These are phyloP conservation scores for Fabrea salina DNA, from an alignment of 169 alveolate species.

Conservation along the genomic window DNA sequence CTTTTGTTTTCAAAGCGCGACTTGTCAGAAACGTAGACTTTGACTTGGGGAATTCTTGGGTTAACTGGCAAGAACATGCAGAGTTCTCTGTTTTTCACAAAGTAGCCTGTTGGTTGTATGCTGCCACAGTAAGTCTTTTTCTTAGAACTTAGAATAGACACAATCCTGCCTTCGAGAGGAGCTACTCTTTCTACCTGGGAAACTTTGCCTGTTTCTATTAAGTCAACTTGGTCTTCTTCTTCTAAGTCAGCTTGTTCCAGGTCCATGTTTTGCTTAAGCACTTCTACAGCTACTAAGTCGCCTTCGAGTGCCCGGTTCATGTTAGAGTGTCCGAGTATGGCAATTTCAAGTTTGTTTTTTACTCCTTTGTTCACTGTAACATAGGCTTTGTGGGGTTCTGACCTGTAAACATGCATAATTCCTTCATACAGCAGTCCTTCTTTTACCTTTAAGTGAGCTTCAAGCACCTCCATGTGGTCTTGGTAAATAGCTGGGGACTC, in stretches of 20 bases:
- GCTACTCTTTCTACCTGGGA: constrained; percentile 53
- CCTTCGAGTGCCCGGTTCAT: constrained; percentile 97
- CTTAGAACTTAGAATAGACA: constrained; percentile 86
- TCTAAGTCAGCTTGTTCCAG: constrained; percentile 52
- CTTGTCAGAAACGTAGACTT: constrained; percentile 75
- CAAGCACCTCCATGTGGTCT: background rate
- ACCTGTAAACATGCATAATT: background rate
- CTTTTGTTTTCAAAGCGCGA: constrained; percentile 84
- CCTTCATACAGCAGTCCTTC: constrained; percentile 26
- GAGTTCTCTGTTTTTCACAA: constrained; percentile 49
- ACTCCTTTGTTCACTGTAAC: background rate
- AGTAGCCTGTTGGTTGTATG: constrained; percentile 56
- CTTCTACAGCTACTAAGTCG: constrained; percentile 94
- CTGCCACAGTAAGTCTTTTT: constrained; percentile 94
- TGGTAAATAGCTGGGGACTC: background rate
- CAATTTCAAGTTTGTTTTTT: background rate
- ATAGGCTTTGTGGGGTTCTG: constrained; percentile 1
- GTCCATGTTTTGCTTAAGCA: constrained; percentile 74
- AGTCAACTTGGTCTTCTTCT: constrained; percentile 52
- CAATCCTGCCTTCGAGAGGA: constrained; percentile 83
- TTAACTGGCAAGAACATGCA: constrained; percentile 90
- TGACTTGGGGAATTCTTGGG: constrained; percentile 85
- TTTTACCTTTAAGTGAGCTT: constrained; percentile 13
- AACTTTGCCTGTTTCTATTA: constrained; percentile 54
- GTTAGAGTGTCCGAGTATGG: constrained; percentile 79